Conservation (phyloP, 768 basidiomycete species). For the Pulveroboletus ravenelii region DNA sequence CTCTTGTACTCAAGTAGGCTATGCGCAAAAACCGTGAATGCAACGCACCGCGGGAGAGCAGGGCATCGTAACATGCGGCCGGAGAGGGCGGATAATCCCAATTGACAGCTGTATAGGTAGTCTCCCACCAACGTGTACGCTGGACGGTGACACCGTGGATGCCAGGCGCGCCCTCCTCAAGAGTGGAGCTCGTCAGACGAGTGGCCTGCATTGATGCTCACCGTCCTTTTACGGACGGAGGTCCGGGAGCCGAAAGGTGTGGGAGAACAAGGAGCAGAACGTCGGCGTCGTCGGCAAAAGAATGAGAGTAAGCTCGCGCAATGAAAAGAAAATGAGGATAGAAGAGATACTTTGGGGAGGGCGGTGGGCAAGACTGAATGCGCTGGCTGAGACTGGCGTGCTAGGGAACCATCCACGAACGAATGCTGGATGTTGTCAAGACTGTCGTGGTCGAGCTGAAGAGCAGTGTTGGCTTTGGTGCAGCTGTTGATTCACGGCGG, state of each 20-base stretch:
- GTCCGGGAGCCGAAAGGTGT: neutral
- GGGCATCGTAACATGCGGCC: slow-evolving; percentile 15
- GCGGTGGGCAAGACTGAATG: neutral
- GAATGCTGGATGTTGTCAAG: neutral
- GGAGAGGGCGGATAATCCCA: slow-evolving; percentile 23
- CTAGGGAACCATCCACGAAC: neutral
- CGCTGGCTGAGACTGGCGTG: neutral
- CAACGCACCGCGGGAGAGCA: slow-evolving; percentile 23
- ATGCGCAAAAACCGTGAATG: slow-evolving; percentile 26
- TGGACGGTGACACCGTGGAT: slow-evolving; percentile 1
- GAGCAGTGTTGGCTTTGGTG: neutral
- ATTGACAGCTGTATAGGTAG: slow-evolving; percentile 8
- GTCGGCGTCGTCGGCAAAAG: neutral
- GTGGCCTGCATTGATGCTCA: slow-evolving; percentile 10
- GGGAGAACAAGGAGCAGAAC: neutral
- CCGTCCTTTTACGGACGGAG: slow-evolving; percentile 7
- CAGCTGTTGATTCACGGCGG: slow-evolving; percentile 14
- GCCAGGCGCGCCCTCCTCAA: neutral
- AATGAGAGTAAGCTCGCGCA: neutral
- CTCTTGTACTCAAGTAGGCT: slow-evolving; percentile 16
- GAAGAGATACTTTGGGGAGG: neutral
- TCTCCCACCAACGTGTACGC: slow-evolving; percentile 8
- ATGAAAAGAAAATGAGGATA: neutral
- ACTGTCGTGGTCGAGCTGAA: neutral
- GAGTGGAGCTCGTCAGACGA: slow-evolving; percentile 10